A percentile compares a stretch with the other conserved stretches of the same genome.
Conservation (phyloP, 768 basidiomycete genomes). For the Leccinum pellstonianum region DNA sequence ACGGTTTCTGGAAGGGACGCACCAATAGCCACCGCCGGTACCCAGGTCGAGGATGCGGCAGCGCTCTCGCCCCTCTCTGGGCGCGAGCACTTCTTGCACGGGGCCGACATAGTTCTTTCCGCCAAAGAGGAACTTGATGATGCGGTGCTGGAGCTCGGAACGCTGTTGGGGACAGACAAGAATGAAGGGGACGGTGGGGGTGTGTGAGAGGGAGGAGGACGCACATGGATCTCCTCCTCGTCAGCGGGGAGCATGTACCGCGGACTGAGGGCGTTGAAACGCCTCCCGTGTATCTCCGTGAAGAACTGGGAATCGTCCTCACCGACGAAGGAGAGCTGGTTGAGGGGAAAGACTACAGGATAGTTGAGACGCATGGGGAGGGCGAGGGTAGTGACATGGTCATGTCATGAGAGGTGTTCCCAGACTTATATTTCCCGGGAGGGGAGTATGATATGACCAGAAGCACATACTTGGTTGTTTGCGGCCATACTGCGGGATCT, state of each 20-base stretch:
- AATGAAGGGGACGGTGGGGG: conserved; percentile 1
- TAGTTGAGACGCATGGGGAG: conserved; percentile 31
- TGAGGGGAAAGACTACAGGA: conserved; percentile 34
- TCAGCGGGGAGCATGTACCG: conserved; percentile 67
- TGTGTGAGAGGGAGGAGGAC: neutral
- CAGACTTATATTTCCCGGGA: conserved; percentile 32
- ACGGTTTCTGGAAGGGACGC: conserved; percentile 13
- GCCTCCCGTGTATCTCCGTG: conserved; percentile 49
- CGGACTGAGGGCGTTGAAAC: conserved; percentile 53
- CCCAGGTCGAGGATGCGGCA: conserved; percentile 62
- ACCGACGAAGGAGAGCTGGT: conserved; percentile 38
- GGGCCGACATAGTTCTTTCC: conserved; percentile 69
- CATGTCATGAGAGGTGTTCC: conserved; percentile 5
- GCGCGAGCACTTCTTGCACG: conserved; percentile 51
- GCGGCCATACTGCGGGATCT: conserved; percentile 36
- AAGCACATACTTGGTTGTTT: conserved; percentile 28
- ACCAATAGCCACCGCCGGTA: conserved; percentile 67
- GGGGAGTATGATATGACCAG: conserved; percentile 37
- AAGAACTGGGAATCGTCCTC: conserved; percentile 54
- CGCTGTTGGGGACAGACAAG: conserved; percentile 41
- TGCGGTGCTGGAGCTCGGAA: conserved; percentile 59
- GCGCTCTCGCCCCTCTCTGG: conserved; percentile 30
- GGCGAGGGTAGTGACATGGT: conserved; percentile 24
- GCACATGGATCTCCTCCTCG: conserved; percentile 61
- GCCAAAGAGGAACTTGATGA: conserved; percentile 64